Evolutionary conservation across 768 basidiomycete species (phyloP), one percentile per base, ranked within the genome.

Genomic region (Panellus pusillus): DNA sequence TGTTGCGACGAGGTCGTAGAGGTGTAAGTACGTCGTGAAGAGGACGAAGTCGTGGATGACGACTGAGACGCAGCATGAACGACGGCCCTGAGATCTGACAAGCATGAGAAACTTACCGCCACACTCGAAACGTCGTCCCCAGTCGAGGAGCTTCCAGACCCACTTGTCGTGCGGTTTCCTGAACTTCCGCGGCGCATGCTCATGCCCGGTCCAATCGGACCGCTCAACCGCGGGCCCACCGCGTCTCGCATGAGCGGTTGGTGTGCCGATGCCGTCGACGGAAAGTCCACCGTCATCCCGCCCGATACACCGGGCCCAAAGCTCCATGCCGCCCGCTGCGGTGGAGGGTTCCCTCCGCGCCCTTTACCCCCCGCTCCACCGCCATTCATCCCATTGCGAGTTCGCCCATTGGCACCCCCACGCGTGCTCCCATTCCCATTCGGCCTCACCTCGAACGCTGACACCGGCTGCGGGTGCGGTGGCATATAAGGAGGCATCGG

Each of bases 121-220:
- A 81, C 83, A 24, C 89, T 91, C 9, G 86, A 83, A 31, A 82
- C 83, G 59, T 93, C 91, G 66, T 93, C 91, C 45, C 81, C 80
- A 40, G 67, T 72, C 6, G 76, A 72, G 19, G 79, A 77, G 36
- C 83, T 78, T 35, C 86, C 82, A n/a, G 52, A 50, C 44, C 49
- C 54, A 17, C 58, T 60, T 43, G 54, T 52, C 43, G 54, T 60
- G 60, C 84, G 79, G 49, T 79, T 74, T 27, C 80, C 78, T 45
- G 77, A 73, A 57, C 75, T 82, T 32, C 74, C 68, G 1, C 80
- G 81, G 20, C 79, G 75, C 61, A 75, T 74, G 15, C 81, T 73
- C 32, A 80, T 67, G 12, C 85, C 85, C 61, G 85, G 80, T 1
- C 87, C 87, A 62, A 56, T 19, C 15, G 18, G 35, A 3, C 59